Evolutionary conservation across 2,329 filamentous ascomycete species (phyloP), one percentile per base, ranked within the genome.

Genomic region (Diaporthe batatas): DNA sequence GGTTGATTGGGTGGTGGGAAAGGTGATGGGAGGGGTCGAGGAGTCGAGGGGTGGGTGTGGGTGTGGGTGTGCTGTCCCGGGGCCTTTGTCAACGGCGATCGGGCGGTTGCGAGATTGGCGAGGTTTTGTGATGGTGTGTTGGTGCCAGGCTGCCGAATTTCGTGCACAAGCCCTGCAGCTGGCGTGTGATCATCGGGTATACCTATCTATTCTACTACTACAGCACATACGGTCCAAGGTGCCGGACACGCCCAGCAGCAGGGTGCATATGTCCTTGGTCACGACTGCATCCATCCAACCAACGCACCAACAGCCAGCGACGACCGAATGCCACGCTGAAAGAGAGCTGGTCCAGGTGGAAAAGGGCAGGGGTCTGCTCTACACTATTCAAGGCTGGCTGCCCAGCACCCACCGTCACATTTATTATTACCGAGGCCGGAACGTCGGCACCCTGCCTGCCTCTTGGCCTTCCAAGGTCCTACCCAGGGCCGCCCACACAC

Each of bases 61-160:
- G 47, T 59, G 34, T 36, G 59, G 68, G 57, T 70, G 68, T 70
- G 55, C 68, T 54, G 14, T 62, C 39, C 44, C 47, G 32, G 68
- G 55, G 55, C 39, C 32, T 62, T 32, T 53, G 68, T 59, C 68
- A 70, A 62, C 44, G 34, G 47, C 55, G 42, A 62, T 70, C 55
- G 55, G 68, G 68, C 55, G 44, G 47, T 70, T 58, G 68, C 49
- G 68, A 70, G 68, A 70, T 70, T 70, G 55, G 68, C 54, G 68
- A 70, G 44, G 44, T 47, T 47, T 47, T 39, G 47, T 39, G 47
- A 67, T 67, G 62, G 68, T 70, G 55, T 44, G 36, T 62, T 70
- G 55, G 55, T 59, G 68, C 55, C 29, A 70, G 68, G 68, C 55
- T 62, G 55, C 55, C 55, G 25, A 62, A 62, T 53, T 70, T 62